Evolutionary conservation across 1,284 basidiomycete genomes (phyloP), one percentile per base, ranked within the genome.

Genomic region (Pyrrhoderma lamaoense): DNA sequence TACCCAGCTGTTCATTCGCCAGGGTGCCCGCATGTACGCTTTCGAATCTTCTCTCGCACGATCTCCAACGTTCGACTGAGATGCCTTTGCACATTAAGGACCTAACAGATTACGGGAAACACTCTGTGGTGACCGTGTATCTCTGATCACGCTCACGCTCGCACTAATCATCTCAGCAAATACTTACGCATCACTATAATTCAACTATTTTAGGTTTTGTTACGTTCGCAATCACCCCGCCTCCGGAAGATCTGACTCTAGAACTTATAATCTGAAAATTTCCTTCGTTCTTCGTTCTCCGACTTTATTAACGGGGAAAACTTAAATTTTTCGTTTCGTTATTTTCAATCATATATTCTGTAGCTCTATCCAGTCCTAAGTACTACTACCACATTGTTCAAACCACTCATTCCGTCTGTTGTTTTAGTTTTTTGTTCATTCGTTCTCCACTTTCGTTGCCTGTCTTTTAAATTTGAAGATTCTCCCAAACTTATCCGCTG

Each of bases 21-120:
- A 91, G 67, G 87, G 86, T 49, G 84, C 85, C 50, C 76, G 82
- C 64, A 82, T 90, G 73, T 79, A 79, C 64, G 73, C 76, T 56
- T 75, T 77, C 62, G 65, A 64, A 56, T 64, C 68, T 63, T 52
- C 50, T 51, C 27, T 52, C 46, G 44, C 45, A 44, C 52, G 42
- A 45, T 42, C 45, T 52, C 35, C 43, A 42, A 48, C 37, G 18
- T 27, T 42, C 51, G 47, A 52, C 54, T 56, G 23, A 56, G 51
- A 49, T 46, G 42, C 35, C n/a, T 38, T 52, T 47, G 25, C 51
- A 56, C 42, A 37, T 51, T 47, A 56, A 56, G 54, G 54, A 56
- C 50, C 45, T 52, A 52, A 40, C 36, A 50, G 53, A 51, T 43
- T 42, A 37, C 23, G 27, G 49, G 35, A 23, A 23, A n/a, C 36